phyloP scores from a whole-genome alignment of 768 basidiomycete species.

The Exidia glandulosa region DNA sequence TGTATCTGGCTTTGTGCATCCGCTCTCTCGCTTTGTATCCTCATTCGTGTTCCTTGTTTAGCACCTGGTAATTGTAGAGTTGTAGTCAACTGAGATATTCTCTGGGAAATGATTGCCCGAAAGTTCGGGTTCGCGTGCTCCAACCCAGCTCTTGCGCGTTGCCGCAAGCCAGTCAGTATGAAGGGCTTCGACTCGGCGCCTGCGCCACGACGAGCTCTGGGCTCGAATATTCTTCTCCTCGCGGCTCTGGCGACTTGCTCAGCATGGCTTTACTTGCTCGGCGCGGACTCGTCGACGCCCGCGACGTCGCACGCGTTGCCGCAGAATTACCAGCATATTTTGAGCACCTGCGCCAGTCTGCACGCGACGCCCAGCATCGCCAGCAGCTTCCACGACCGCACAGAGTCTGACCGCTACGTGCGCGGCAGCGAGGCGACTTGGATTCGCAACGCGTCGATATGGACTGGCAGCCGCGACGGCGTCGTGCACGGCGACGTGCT shows the following conservation, averaged over 20 bases:
- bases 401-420: conserved; percentile 53
- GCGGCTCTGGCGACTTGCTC: background rate
- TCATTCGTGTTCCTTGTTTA: no score
- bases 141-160: background rate
- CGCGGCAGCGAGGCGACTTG: conserved; percentile 51
- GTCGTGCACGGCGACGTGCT: conserved; percentile 56
- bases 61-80: no score
- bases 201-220: background rate
- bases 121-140: no score
- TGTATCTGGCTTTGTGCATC: no score
- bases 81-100: no score
- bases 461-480: conserved; percentile 68
- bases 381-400: conserved; percentile 8
- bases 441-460: conserved; percentile 68
- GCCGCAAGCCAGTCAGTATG: background rate
- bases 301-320: conserved; percentile 29
- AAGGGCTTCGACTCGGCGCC: background rate
- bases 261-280: background rate
- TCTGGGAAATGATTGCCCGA: no score
- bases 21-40: no score
- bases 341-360: conserved; percentile 6
- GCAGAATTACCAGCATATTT: background rate
- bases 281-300: conserved; percentile 31
- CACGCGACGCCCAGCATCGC: conserved; percentile 9
- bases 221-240: background rate